Evolutionary conservation across 805 yeast species (phyloP), one percentile per base, ranked within the genome.

Genomic region (Ogataea kodamae): DNA sequence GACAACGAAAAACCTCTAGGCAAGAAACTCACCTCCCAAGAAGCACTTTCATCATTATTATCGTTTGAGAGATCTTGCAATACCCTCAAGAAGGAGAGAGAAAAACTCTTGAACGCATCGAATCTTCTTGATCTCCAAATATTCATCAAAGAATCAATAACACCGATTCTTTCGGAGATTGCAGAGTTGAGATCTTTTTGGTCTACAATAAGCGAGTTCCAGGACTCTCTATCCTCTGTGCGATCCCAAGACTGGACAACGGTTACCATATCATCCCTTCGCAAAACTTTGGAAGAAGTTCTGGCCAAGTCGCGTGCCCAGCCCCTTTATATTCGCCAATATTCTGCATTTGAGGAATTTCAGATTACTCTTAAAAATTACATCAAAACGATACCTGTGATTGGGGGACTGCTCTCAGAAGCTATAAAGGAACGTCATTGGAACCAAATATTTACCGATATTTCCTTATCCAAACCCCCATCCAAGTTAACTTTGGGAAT

Each of bases 371-470:
- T 82, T 6, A 72, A 71, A 28, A 52, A 54, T 2, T 47, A 67
- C 27, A 45, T 72, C 9, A 59, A 65, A 35, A 49, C 67, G 18
- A 52, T 61, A 22, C 53, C 70, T 1, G 24, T 67, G 5, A 22
- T 81, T 1, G 42, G 54, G 3, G 72, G 69, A 3, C 57, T 86
- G 36, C 73, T 70, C 36, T 70, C 77, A 4, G 81, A 70, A 0
- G 68, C 76, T 0, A 55, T 89, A 42, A 72, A 72, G 34, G 68
- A 67, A 0, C 64, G 88, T 14, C 97, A 89, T 49, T 78, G 96
- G 88, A 60, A 59, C 11, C 42, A 49, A 7, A 53, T 80, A 2
- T 72, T 72, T 42, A 41, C 53, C 9, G 54, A 49, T 9, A 39
- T 68, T 5, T 13, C 12, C 1, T 33, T 33, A 5, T 28, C 28